Percentiles rank a stretch among this genome's conserved stretches.
These are phyloP conservation scores for Colletotrichum chrysophilum DNA, from an alignment of 2,329 filamentous ascomycete species.

Conservation along the genomic window DNA sequence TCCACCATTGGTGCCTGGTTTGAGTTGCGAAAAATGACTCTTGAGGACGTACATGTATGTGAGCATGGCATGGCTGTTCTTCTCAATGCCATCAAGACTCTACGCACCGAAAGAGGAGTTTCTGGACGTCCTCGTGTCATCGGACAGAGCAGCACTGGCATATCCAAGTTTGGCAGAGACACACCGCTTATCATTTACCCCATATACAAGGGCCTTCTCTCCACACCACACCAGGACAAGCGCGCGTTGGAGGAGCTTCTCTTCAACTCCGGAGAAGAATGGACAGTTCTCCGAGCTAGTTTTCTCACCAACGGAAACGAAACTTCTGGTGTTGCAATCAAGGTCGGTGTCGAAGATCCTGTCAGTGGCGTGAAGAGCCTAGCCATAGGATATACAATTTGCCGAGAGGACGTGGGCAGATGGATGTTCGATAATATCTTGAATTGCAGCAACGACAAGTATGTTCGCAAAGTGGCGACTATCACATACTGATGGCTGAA, in stretches of 20 bases:
- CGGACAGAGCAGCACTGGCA: constrained; percentile 47
- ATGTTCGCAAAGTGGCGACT: constrained; percentile 32
- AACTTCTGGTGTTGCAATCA: constrained; percentile 26
- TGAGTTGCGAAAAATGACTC: constrained; percentile 33
- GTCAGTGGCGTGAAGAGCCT: constrained; percentile 34
- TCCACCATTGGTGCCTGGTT: constrained; percentile 50
- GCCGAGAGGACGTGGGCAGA: constrained; percentile 43
- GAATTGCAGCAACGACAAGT: constrained; percentile 21
- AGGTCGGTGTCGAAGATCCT: constrained; percentile 37
- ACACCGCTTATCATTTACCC: constrained; percentile 43
- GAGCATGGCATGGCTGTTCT: constrained; percentile 46
- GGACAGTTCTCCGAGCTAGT: constrained; percentile 36
- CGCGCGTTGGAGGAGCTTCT: constrained; percentile 45
- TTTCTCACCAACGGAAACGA: constrained; percentile 32
- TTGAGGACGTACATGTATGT: constrained; percentile 55
- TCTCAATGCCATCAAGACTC: constrained; percentile 39
- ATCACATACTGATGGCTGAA: constrained; percentile 25
- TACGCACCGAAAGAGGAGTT: constrained; percentile 28
- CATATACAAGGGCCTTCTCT: constrained; percentile 43
- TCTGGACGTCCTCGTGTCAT: constrained; percentile 38
- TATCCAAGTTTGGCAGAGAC: constrained; percentile 41
- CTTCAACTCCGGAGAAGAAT: constrained; percentile 28
- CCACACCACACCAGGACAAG: constrained; percentile 48
- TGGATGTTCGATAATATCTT: constrained; percentile 46
- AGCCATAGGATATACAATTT: constrained; percentile 46